Base-by-base conservation (phyloP, 768 basidiomycete species). In the Mycena haematopus region DNA sequence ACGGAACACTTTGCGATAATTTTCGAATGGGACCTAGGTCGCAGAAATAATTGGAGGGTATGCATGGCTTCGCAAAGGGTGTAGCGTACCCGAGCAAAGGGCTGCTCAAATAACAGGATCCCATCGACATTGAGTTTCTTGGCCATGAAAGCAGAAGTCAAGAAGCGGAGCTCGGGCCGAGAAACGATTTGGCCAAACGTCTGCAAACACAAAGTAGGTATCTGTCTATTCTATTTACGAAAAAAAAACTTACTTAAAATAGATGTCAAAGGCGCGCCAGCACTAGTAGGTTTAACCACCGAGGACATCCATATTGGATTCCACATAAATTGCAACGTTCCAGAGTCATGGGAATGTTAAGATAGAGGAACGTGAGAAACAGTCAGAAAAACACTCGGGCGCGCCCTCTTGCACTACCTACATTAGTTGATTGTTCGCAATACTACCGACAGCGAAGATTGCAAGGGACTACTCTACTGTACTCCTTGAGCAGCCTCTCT, bases 1-100 rank as follows among this genome's bases (percentile, higher is more conserved):
- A 35, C 93, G 87, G 71, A 96, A 95, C n/a, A 89, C 82, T 76
- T 91, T 92, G 69, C 92, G 88, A 70, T 93, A 92, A 68, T 91
- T 91, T 78, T 96, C 94, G 75, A 90, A 92, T 13, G 94, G 94
- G 14, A 94, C 92, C 94, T 96, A 66, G 40, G 31, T 50, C 44
- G 50, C 19, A n/a, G 50, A n/a, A 22, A 29, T 36, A 11, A 31
- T 35, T 29, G 25, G 56, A 52, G 31, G 56, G 51, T 33, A 27
- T 54, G 50, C 27, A 17, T 27, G 19, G 8, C 6, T 7, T 31
- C 29, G 31, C n/a, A 13, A 22, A 35, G 45, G 19, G 17, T 35
- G 51, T 22, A 3, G 69, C 83, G 54, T 70, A 93, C 92, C 68
- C 88, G 80, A 17, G 84, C 84, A 74, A 94, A 92, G 0, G 92